Conservation (phyloP, 495 filamentous ascomycete species). For the Parmelia sp. region DNA sequence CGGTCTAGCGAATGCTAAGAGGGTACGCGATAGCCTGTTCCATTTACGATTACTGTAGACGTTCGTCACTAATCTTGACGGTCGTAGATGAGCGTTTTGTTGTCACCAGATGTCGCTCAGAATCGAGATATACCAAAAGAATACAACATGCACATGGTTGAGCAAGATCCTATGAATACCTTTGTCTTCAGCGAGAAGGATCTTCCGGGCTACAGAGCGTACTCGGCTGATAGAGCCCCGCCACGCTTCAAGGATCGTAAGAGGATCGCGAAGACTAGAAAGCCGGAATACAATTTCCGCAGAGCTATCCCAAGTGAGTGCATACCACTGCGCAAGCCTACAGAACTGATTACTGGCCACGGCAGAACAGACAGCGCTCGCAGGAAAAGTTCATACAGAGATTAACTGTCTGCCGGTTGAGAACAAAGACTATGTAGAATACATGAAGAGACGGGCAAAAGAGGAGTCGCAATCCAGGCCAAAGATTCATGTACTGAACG, state of each 20-base stretch:
- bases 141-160: conserved; percentile 67
- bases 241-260: conserved; percentile 22
- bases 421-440: conserved; percentile 62
- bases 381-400: conserved; percentile 67
- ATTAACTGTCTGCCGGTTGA: conserved; percentile 68
- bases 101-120: conserved; percentile 41
- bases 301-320: conserved; percentile 77
- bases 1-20: conserved; percentile 45
- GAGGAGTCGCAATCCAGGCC: conserved; percentile 59
- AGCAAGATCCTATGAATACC: conserved; percentile 62
- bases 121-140: conserved; percentile 71
- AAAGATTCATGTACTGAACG: conserved; percentile 43
- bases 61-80: conserved; percentile 3
- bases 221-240: conserved; percentile 18
- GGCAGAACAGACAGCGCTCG: conserved; percentile 72
- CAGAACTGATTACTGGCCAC: conserved; percentile 10
- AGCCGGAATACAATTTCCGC: conserved; percentile 56
- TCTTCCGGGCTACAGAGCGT: conserved; percentile 65
- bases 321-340: not conserved
- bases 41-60: not conserved
- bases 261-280: conserved; percentile 50
- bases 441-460: conserved; percentile 54
- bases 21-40: conserved; percentile 35
- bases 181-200: conserved; percentile 90
- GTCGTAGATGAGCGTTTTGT: conserved; percentile 30